Percentiles rank a stretch among this genome's conserved stretches.
These are phyloP conservation scores for Pichia kudriavzevii DNA, from an alignment of 1,139 yeast genomes.

Conservation along the genomic window DNA sequence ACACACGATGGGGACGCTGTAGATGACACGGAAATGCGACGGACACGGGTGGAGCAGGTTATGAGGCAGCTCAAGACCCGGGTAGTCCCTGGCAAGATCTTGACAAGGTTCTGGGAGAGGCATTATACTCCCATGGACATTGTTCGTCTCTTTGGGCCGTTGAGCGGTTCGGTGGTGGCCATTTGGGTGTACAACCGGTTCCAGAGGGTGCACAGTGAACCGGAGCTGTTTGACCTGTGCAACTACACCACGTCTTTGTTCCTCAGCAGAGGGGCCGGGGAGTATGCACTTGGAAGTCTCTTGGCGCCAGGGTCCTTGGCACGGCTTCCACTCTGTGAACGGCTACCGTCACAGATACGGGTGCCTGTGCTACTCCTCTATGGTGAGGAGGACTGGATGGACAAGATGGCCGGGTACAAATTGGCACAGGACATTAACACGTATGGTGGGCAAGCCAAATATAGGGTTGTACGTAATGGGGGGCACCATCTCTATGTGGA, in stretches of 20 bases:
- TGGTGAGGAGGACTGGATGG: conserved; percentile 87
- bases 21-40: conserved; percentile 1
- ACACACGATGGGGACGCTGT: conserved; percentile 6
- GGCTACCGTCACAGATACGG: conserved; percentile 37
- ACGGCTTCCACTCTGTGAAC: conserved; percentile 64
- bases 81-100: conserved; percentile 32
- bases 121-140: conserved; percentile 41
- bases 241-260: conserved; percentile 36
- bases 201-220: conserved; percentile 35
- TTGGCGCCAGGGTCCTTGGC: conserved; percentile 59
- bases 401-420: conserved; percentile 58
- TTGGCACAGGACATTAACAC: conserved; percentile 36
- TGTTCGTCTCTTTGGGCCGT: conserved; percentile 41
- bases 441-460: conserved; percentile 25
- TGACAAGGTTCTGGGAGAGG: conserved; percentile 35
- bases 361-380: conserved; percentile 45
- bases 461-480: conserved; percentile 43
- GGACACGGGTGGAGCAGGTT: conserved; percentile 10
- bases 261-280: conserved; percentile 32
- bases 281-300: conserved; percentile 34
- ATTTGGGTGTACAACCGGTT: conserved; percentile 39
- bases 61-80: conserved; percentile 21
- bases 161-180: conserved; percentile 38
- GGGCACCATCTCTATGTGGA: conserved; percentile 80
- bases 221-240: conserved; percentile 35